Percentiles rank a stretch among this genome's conserved stretches.
Evolutionary conservation across 2,329 filamentous ascomycete species (phyloP).

Genomic region (Ceratocystis cacaofunesta): DNA sequence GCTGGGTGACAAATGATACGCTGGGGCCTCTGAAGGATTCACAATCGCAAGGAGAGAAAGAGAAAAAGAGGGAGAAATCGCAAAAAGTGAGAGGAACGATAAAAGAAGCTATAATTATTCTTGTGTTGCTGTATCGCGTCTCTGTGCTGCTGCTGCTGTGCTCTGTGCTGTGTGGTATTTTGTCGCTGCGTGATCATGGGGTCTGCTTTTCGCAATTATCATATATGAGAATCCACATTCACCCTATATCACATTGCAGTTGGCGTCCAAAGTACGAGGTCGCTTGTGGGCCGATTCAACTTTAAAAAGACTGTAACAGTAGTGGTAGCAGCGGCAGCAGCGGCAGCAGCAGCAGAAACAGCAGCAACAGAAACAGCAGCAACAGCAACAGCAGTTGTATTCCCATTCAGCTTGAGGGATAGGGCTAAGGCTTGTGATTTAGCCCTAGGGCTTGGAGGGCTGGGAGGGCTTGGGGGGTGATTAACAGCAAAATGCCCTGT

Average conservation of each 20-base stretch:
- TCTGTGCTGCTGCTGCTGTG: neutral
- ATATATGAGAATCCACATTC: neutral
- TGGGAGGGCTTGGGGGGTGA: too few species aligned
- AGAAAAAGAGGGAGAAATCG: too few species aligned
- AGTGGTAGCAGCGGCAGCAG: neutral
- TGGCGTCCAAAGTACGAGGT: neutral
- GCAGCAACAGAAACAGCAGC: neutral
- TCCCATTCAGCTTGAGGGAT: neutral
- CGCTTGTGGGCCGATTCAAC: neutral
- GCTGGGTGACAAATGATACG: neutral
- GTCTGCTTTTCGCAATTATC: neutral
- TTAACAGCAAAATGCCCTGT: neutral
- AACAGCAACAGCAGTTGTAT: neutral
- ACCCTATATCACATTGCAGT: neutral
- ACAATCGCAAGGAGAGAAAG: neutral
- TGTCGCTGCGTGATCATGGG: neutral
- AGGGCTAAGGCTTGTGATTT: neutral
- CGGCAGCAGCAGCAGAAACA: neutral
- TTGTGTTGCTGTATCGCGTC: neutral
- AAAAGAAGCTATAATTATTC: neutral
- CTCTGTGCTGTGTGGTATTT: neutral
- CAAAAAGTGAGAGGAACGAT: neutral
- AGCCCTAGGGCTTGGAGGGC: neutral
- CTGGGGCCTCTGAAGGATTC: slow-evolving; percentile 4
- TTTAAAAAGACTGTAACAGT: neutral